Percentiles rank a stretch among this genome's conserved stretches.
These are phyloP conservation scores for Ceriops decandra DNA, from an alignment of 345 rosid genomes.

Conservation along the genomic window DNA sequence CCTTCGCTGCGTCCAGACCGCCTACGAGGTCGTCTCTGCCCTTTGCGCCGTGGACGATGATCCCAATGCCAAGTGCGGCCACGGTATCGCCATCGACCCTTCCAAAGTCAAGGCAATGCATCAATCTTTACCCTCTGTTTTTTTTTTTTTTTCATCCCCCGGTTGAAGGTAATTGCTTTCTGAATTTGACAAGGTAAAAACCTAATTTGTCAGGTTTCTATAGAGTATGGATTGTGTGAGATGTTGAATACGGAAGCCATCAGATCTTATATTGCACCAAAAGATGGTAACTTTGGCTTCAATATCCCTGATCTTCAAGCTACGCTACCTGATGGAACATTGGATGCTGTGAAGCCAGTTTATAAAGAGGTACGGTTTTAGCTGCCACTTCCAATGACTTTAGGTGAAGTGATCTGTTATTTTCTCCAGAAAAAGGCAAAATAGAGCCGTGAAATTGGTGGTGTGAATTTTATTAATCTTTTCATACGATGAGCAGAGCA, in stretches of 20 bases:
- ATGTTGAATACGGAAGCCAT: slow-evolving; percentile 60
- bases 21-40: slow-evolving; percentile 49
- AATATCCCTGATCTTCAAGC: slow-evolving; percentile 50
- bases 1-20: slow-evolving; percentile 78
- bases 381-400: no score
- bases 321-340: slow-evolving; percentile 55
- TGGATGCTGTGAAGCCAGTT: slow-evolving; percentile 49
- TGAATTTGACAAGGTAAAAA: neutral
- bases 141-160: neutral
- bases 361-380: slow-evolving; percentile 44
- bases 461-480: neutral
- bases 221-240: slow-evolving; percentile 81
- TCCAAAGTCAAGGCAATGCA: slow-evolving; percentile 64
- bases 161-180: neutral
- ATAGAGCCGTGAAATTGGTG: no score
- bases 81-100: slow-evolving; percentile 36
- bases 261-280: slow-evolving; percentile 47
- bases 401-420: no score
- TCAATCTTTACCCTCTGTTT: neutral
- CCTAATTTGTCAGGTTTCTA: slow-evolving; percentile 42
- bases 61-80: slow-evolving; percentile 25
- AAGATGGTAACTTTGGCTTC: slow-evolving; percentile 60
- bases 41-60: slow-evolving; percentile 43
- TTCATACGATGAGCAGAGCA: neutral
- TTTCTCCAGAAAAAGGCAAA: no score